These are phyloP conservation scores for Vaccinium corymbosum DNA, from an alignment of 148 eudicot species.

Conservation along the genomic window DNA sequence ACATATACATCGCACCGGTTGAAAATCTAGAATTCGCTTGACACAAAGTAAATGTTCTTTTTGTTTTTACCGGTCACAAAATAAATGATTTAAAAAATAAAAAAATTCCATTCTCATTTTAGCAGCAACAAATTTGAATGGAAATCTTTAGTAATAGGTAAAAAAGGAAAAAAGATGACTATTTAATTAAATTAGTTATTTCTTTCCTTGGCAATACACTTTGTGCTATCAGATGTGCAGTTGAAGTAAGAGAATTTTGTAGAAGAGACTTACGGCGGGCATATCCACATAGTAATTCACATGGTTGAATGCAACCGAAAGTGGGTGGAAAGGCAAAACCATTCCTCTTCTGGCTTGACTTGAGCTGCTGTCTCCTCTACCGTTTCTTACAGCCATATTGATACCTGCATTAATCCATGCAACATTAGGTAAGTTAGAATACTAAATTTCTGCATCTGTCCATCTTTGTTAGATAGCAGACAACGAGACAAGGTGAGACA, in stretches of 20 bases:
- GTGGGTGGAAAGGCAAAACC: slow-evolving; percentile 35
- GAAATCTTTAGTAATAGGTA: too few relatives aligned
- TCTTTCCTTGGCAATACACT: not conserved
- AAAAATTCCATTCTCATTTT: too few relatives aligned
- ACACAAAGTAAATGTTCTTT: too few relatives aligned
- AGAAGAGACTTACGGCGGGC: slow-evolving; percentile 21
- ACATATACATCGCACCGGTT: too few relatives aligned
- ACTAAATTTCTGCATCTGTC: not conserved
- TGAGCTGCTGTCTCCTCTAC: too few relatives aligned
- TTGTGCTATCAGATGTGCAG: not conserved
- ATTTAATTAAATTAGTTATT: not conserved
- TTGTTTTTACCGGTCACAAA: not conserved
- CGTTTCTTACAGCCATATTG: too few relatives aligned
- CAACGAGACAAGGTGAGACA: not conserved
- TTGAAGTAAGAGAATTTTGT: not conserved
- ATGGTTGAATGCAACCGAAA: slow-evolving; percentile 37
- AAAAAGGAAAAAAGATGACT: too few relatives aligned
- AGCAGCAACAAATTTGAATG: too few relatives aligned
- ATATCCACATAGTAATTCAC: slow-evolving; percentile 12
- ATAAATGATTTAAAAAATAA: not conserved
- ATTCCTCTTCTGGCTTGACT: too few relatives aligned
- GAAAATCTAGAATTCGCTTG: too few relatives aligned
- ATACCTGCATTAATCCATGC: too few relatives aligned
- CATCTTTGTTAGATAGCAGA: not conserved
- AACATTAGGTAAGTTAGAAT: too few relatives aligned